Base-by-base conservation (phyloP, 2,329 filamentous ascomycete genomes). In the Hymenoscyphus occultus region DNA sequence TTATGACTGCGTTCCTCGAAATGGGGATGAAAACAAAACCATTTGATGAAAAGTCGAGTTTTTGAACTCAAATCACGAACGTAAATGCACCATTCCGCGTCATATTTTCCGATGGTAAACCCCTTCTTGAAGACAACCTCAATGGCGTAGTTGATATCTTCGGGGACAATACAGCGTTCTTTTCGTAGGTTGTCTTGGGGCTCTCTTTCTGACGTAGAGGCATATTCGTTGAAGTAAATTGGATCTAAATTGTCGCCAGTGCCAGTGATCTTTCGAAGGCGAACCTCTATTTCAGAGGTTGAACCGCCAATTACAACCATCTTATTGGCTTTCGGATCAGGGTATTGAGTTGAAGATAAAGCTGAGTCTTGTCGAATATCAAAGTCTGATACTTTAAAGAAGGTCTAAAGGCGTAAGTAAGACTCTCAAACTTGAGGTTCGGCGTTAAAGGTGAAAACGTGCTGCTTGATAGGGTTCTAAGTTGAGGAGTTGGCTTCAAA, bases 51-150 rank as follows among this genome's bases (percentile, higher is more conserved):
- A 13, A 14, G 16, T 61, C 39, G 2, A n/a, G 9, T 14, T 58
- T 28, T 61, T 3, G 32, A 42, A 19, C 1, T 28, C 19, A 60
- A 10, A 5, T 13, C 40, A 39, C n/a, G 16, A 61, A 16, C 57
- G 28, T 1, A 39, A 39, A 31, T 40, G 14, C 39, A n/a, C 1
- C 28, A 9, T 2, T 7, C 5, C 3, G 19, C 10, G 5, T 9
- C 5, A 10, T 31, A 42, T 39, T 12, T 13, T 14, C 19, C 22
- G 12, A 39, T 16, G n/a, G 57, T 10, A 31, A 61, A n/a, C 39
- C 64, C 66, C n/a, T 65, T 63, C 54, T 63, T 66, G 0, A 66
- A 51, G 32, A n/a, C 64, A 32, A 68, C 19, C 14, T 68, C 56
- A 6, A 68, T 40, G n/a, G 62, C 64, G 31, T 66, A 68, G 1